phyloP scores from a whole-genome alignment of 352 stramenopile species.

The Phytophthora multivora region DNA sequence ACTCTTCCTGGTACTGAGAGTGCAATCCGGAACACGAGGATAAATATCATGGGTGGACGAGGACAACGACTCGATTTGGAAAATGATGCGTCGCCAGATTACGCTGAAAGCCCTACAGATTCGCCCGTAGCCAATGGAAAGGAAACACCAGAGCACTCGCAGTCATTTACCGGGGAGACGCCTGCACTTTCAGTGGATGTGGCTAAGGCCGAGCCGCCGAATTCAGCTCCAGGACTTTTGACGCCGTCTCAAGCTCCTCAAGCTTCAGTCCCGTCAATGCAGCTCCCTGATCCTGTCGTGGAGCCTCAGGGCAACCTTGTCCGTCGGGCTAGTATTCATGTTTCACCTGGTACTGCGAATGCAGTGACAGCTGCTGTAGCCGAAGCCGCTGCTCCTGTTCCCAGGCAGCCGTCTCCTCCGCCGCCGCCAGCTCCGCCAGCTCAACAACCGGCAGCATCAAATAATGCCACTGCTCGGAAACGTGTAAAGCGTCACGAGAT shows the following conservation, averaged over 20 bases:
- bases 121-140: constrained; percentile 23
- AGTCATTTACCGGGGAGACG: constrained; percentile 33
- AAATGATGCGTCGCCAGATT: constrained; percentile 44
- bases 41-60: constrained; percentile 93
- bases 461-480: constrained; percentile 41
- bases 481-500: constrained; percentile 82
- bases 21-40: constrained; percentile 89
- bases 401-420: constrained; percentile 11
- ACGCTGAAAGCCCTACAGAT: constrained; percentile 39
- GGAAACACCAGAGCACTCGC: constrained; percentile 27
- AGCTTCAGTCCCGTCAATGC: constrained; percentile 30
- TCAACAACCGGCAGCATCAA: constrained; percentile 4
- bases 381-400: constrained; percentile 11
- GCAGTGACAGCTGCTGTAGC: constrained; percentile 15
- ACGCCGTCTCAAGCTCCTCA: constrained; percentile 33
- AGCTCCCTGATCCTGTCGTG: constrained; percentile 39
- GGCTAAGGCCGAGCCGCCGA: constrained; percentile 23
- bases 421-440: constrained; percentile 1
- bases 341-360: constrained; percentile 9
- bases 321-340: constrained; percentile 44
- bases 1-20: constrained; percentile 90
- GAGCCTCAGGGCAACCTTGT: constrained; percentile 26
- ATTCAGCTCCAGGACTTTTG: constrained; percentile 39
- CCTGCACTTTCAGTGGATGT: background rate
- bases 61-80: constrained; percentile 88